These are phyloP conservation scores for Kwoniella shivajii DNA, from an alignment of 1,284 basidiomycete genomes.

Conservation along the genomic window DNA sequence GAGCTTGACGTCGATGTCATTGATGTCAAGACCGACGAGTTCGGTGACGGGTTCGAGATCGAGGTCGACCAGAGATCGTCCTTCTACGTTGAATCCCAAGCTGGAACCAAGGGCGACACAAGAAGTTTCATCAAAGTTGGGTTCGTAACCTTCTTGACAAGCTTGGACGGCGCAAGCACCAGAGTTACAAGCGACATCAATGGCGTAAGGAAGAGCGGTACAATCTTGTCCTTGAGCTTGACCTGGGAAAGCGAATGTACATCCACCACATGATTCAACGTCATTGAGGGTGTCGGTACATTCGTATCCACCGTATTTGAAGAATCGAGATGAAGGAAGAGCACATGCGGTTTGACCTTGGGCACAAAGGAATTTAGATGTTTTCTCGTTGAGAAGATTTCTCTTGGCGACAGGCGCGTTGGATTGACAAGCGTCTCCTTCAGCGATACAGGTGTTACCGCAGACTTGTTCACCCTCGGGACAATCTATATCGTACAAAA, in stretches of 20 bases:
- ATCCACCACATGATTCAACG: constrained; percentile 16
- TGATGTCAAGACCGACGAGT: not conserved
- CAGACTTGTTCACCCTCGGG: constrained; percentile 2
- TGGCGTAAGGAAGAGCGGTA: constrained; percentile 58
- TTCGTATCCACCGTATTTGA: constrained; percentile 10
- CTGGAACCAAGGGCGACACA: not conserved
- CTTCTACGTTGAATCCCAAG: not conserved
- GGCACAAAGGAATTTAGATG: constrained; percentile 1
- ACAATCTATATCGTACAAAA: not conserved
- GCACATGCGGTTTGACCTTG: constrained; percentile 10
- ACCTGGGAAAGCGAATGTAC: constrained; percentile 15
- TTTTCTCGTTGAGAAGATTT: not conserved
- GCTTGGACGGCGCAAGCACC: constrained; percentile 58
- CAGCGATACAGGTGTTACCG: constrained; percentile 11
- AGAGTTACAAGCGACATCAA: constrained; percentile 58
- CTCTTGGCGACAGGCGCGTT: not conserved
- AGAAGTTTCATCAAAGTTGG: constrained; percentile 25
- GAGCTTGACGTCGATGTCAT: not conserved
- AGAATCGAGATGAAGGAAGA: constrained; percentile 6
- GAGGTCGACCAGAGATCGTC: not conserved
- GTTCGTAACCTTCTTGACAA: constrained; percentile 57
- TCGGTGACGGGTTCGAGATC: not conserved
- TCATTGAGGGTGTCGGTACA: constrained; percentile 10
- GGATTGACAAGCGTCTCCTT: constrained; percentile 3
- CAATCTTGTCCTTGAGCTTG: constrained; percentile 56